Base-by-base conservation (phyloP, 2,329 filamentous ascomycete species). In the Pyrenophora graminea region DNA sequence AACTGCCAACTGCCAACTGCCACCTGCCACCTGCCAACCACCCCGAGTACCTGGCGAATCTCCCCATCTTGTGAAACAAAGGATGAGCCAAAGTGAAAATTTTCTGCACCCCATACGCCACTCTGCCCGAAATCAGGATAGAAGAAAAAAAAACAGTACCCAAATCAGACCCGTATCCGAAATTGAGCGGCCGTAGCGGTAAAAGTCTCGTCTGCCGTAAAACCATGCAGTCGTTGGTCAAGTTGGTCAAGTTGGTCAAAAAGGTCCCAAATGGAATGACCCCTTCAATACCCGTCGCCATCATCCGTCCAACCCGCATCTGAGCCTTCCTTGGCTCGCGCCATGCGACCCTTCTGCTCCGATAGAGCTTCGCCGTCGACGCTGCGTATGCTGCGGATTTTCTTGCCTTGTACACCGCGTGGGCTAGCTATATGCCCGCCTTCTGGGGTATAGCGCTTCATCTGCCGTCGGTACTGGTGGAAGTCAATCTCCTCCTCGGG, bases 381-480 rank as follows among this genome's bases (percentile, higher is more conserved):
- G 37, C 73, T 77, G 42, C 79, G 74, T 33, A 81, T 79, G 19
- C 77, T 76, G 44, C 68, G 57, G 39, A 72, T 51, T 54, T 70
- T 70, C 61, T 73, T 74, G 59, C 70, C 71, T 32, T 70, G 63
- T 4, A 71, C 53, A 1, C 63, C 55, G 33, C 69, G 64, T 12
- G 69, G 70, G 10, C 67, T 71, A 1, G 66, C 64, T 12, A 63
- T 64, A 50, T 73, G 68, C 17, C 69, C 69, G 19, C 69, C 66
- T 43, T 73, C 69, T 21, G 71, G 73, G 25, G 72, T 73, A 39
- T 83, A 79, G 39, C 87, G 82, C 76, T 91, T 92, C 61, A 81
- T 81, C 31, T 85, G 82, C 55, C 87, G 83, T 46, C 87, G 83
- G 58, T 89, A 88, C 67, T 90, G 90, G 73, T 96, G 95, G 8